Conservation (phyloP, 108 stramenopile genomes). For the Asterionellopsis glacialis region DNA sequence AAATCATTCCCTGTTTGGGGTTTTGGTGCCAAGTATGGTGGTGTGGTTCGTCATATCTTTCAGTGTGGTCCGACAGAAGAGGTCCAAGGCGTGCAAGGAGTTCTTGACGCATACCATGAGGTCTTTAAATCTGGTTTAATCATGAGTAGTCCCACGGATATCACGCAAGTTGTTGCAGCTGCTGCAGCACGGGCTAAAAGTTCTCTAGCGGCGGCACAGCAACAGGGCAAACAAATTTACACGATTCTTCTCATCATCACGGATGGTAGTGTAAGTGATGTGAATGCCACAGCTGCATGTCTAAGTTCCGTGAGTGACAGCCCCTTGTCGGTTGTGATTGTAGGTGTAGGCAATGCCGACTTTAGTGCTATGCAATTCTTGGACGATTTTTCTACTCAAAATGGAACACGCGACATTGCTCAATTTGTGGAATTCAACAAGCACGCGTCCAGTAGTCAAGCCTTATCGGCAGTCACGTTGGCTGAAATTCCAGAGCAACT, state of each 20-base stretch:
- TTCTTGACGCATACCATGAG: constrained; percentile 60
- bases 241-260: constrained; percentile 84
- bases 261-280: constrained; percentile 84
- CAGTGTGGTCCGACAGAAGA: constrained; percentile 50
- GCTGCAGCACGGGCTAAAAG: constrained; percentile 49
- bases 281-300: constrained; percentile 55
- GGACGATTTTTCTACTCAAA: constrained; percentile 36
- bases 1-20: constrained; percentile 79
- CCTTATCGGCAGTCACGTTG: constrained; percentile 50
- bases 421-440: constrained; percentile 72
- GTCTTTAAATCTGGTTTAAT: constrained; percentile 50
- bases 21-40: constrained; percentile 87
- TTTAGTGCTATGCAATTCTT: constrained; percentile 72
- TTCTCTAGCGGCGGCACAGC: constrained; percentile 22
- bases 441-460: constrained; percentile 32
- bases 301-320: constrained; percentile 39
- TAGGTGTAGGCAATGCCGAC: constrained; percentile 79
- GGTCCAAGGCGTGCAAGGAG: constrained; percentile 67
- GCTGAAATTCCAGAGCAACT: constrained; percentile 73
- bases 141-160: constrained; percentile 84
- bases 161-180: constrained; percentile 73
- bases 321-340: constrained; percentile 75
- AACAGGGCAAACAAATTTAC: constrained; percentile 41
- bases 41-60: constrained; percentile 73
- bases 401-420: constrained; percentile 61